These are phyloP conservation scores for Calophaca sinica DNA, from an alignment of 306 rosid species.

Conservation along the genomic window DNA sequence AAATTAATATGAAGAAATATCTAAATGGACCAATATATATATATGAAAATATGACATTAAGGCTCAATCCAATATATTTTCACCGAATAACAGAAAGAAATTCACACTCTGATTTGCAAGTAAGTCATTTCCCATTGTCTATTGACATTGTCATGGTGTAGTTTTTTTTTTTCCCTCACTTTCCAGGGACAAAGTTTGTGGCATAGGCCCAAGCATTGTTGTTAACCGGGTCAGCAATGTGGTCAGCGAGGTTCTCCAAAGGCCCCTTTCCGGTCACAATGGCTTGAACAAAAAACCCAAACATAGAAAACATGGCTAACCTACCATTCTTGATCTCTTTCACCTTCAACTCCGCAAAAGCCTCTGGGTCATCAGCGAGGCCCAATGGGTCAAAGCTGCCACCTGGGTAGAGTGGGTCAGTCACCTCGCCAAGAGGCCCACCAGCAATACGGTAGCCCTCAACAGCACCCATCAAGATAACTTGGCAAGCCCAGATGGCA, in stretches of 20 bases:
- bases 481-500: conserved; percentile 41
- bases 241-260: conserved; percentile 33
- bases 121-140: neutral
- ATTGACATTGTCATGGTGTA: neutral
- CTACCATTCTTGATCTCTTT: conserved; percentile 45
- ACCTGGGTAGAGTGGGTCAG: conserved; percentile 42
- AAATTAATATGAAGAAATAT: too few relatives aligned
- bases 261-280: conserved; percentile 46
- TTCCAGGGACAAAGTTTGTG: conserved; percentile 47
- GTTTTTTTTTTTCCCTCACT: neutral
- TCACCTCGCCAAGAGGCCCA: conserved; percentile 48
- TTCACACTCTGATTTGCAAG: neutral
- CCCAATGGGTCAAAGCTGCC: neutral
- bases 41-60: too few relatives aligned
- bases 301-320: conserved; percentile 42
- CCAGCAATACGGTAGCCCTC: conserved; percentile 45
- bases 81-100: neutral
- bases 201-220: conserved; percentile 46
- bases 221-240: conserved; percentile 38
- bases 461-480: conserved; percentile 31
- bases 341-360: conserved; percentile 41
- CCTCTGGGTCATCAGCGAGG: conserved; percentile 45
- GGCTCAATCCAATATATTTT: too few relatives aligned
- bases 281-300: conserved; percentile 47
- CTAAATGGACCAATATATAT: too few relatives aligned